Evolutionary conservation across 2,329 filamentous ascomycete species (phyloP), one percentile per base, ranked within the genome.

Genomic region (Diplodia sapinea): DNA sequence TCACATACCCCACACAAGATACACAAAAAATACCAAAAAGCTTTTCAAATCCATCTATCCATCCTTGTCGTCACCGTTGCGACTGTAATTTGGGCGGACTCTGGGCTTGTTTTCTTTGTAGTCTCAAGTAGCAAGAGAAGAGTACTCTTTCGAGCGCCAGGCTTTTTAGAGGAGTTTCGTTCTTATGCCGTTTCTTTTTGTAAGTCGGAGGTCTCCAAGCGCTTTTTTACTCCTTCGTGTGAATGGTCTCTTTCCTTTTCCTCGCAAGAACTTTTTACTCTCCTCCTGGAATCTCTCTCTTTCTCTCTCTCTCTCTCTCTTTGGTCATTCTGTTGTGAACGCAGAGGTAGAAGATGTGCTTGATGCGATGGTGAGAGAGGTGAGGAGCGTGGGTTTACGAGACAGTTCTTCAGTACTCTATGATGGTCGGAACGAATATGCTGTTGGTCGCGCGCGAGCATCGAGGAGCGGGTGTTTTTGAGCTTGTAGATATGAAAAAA

Each of bases 1-100:
- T 63, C 43, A 63, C 59, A 63, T 63, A 63, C 59, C 59, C 57
- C 59, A 26, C 31, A 23, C 43, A n/a, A 47, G 43, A 47, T 47
- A 47, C 43, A 11, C 29, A 29, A 36, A 61, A 63, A 63, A 51
- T 63, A 51, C 31, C 31, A 63, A 63, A 63, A 63, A n/a, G 59
- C 59, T 63, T 62, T 50, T 36, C 33, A 12, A 33, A 63, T 20
- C 43, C 17, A 8, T 17, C 17, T 17, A 63, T 63, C 9, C 31
- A 36, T 36, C 33, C 3, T 36, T 8, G 8, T 33, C 31, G 8
- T 33, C 50, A 33, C 51, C 43, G 17, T 56, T 47, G 43, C 43
- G 33, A 38, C 17, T 63, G 59, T 63, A 51, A 51, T 13, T 12
- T 11, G 29, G 57, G 57, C 26, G 59, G 47, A 26, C 17, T 20